Percentiles rank a stretch among this genome's conserved stretches.
These are phyloP conservation scores for Phytophthora capsici DNA, from an alignment of 352 stramenopile genomes.

Conservation along the genomic window DNA sequence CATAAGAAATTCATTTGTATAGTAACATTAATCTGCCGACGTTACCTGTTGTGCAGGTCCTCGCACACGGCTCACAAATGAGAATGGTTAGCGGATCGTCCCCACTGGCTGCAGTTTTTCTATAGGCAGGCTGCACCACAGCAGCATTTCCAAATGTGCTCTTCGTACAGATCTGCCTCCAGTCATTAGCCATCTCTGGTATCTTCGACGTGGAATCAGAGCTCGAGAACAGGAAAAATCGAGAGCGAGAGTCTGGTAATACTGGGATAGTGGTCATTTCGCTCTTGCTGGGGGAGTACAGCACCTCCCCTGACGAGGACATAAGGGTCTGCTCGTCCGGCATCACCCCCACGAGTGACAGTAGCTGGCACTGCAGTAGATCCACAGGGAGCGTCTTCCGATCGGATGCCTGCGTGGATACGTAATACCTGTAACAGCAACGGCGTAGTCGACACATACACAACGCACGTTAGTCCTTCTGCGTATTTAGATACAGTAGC, in stretches of 20 bases:
- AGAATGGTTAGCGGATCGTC: slow-evolving; percentile 22
- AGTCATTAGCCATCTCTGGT: slow-evolving; percentile 44
- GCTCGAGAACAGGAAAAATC: slow-evolving; percentile 56
- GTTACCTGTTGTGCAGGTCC: slow-evolving; percentile 70
- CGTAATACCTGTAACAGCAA: slow-evolving; percentile 42
- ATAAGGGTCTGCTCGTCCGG: slow-evolving; percentile 67
- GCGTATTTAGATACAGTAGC: neutral
- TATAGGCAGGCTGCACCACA: slow-evolving; percentile 65
- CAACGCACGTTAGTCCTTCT: slow-evolving; percentile 5
- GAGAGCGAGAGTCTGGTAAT: slow-evolving; percentile 5
- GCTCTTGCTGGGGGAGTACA: slow-evolving; percentile 35
- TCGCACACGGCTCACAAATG: slow-evolving; percentile 69
- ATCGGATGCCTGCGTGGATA: slow-evolving; percentile 37
- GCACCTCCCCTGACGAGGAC: slow-evolving; percentile 48
- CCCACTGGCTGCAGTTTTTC: slow-evolving; percentile 11
- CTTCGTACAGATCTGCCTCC: slow-evolving; percentile 68
- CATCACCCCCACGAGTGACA: slow-evolving; percentile 69
- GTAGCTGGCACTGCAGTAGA: slow-evolving; percentile 71
- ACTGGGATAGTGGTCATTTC: slow-evolving; percentile 25
- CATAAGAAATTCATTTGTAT: slow-evolving; percentile 8
- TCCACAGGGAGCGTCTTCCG: slow-evolving; percentile 47
- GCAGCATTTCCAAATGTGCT: slow-evolving; percentile 56
- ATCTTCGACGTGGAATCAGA: slow-evolving; percentile 1
- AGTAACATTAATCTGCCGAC: neutral
- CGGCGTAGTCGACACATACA: neutral